Evolutionary conservation across 2,329 filamentous ascomycete species (phyloP).

Genomic region (Grosmannia clavigera): DNA sequence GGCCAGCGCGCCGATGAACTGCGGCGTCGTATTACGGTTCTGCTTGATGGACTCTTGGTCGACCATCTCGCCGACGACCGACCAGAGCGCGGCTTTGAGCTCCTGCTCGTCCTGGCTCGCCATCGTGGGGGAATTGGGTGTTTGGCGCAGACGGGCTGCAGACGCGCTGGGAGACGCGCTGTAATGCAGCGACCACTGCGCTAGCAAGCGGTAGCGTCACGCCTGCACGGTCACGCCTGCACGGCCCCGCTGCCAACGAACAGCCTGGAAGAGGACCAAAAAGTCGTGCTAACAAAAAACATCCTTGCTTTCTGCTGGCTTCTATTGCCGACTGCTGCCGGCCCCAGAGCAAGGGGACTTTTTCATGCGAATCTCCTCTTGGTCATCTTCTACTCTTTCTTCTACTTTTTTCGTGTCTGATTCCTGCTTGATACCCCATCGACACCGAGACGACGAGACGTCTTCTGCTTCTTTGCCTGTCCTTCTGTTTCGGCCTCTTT

Average conservation of each 20-base stretch:
- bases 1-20: slow-evolving; percentile 77
- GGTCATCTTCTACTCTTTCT: neutral
- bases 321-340: neutral
- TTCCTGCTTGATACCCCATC: neutral
- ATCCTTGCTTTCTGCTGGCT: neutral
- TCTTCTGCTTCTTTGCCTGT: neutral
- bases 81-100: slow-evolving; percentile 77
- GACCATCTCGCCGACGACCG: slow-evolving; percentile 72
- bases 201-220: neutral
- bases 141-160: neutral
- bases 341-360: neutral
- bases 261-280: neutral
- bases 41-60: slow-evolving; percentile 67
- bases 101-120: slow-evolving; percentile 17
- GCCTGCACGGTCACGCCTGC: neutral
- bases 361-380: neutral
- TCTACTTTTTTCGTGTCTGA: neutral
- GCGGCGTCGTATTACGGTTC: slow-evolving; percentile 76
- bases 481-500: neutral
- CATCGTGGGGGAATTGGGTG: slow-evolving; percentile 9
- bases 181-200: neutral
- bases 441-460: neutral
- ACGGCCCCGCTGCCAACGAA: neutral
- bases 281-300: neutral
- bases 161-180: neutral